Percentiles rank a stretch among this genome's conserved stretches.
phyloP scores from a whole-genome alignment of 352 stramenopile genomes.

The Elongisporangium undulatum region DNA sequence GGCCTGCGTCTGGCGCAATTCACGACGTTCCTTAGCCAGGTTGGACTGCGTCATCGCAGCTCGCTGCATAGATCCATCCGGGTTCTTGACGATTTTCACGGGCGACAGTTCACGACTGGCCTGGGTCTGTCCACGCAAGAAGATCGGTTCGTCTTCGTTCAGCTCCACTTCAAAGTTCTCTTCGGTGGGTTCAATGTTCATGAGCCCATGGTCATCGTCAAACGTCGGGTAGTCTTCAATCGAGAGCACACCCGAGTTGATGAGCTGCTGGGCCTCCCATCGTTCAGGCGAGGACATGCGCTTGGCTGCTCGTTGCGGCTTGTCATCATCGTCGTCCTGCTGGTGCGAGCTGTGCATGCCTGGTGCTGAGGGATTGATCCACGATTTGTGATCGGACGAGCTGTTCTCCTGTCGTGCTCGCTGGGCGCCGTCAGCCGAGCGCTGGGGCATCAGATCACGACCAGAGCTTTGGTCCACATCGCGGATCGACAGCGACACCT shows the following conservation, averaged over 20 bases:
- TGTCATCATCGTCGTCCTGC: conserved; percentile 64
- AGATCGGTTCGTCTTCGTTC: conserved; percentile 96
- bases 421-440: conserved; percentile 61
- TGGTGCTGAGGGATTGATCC: conserved; percentile 83
- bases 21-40: conserved; percentile 96
- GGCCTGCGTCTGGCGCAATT: conserved; percentile 95
- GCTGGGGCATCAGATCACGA: conserved; percentile 92
- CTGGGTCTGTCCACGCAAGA: conserved; percentile 95
- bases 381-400: conserved; percentile 56
- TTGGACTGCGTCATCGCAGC: conserved; percentile 96
- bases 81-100: conserved; percentile 99
- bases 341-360: conserved; percentile 65
- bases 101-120: conserved; percentile 90
- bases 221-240: conserved; percentile 98
- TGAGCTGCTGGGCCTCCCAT: conserved; percentile 97
- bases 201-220: conserved; percentile 91
- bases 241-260: conserved; percentile 97
- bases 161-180: conserved; percentile 94
- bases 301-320: conserved; percentile 71
- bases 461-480: conserved; percentile 97
- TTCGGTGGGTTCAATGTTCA: conserved; percentile 78
- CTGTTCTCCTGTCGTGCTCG: conserved; percentile 44
- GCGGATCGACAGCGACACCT: conserved; percentile 95
- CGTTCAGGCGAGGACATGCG: conserved; percentile 95
- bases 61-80: conserved; percentile 96